These are phyloP conservation scores for Hemileccinum impolitum DNA, from an alignment of 768 basidiomycete species.

Conservation along the genomic window DNA sequence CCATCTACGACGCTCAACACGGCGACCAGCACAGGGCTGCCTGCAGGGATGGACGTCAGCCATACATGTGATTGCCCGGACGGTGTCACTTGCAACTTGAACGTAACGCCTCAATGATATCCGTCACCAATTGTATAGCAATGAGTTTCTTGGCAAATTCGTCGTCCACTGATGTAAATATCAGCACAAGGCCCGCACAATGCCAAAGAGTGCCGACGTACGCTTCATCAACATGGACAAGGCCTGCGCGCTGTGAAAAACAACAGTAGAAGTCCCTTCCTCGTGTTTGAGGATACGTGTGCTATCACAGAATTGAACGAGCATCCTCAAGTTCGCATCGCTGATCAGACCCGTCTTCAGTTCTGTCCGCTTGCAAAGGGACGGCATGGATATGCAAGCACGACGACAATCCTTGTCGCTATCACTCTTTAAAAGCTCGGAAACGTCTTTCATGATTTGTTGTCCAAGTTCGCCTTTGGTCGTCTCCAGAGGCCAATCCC, in stretches of 20 bases:
- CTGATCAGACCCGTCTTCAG: conserved; percentile 13
- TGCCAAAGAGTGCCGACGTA: conserved; percentile 2
- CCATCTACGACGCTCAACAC: conserved; percentile 18
- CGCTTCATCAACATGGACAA: conserved; percentile 24
- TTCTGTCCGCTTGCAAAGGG: conserved; percentile 22
- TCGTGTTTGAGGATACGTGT: conserved; percentile 2
- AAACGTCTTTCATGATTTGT: conserved; percentile 9
- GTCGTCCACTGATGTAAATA: conserved; percentile 10
- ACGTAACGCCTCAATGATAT: conserved; percentile 14
- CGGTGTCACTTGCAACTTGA: conserved; percentile 12
- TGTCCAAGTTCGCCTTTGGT: conserved; percentile 1
- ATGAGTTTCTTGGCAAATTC: conserved; percentile 14
- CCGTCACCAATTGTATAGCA: conserved; percentile 13
- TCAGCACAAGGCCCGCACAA: not conserved
- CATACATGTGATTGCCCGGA: not conserved
- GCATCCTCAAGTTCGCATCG: conserved; percentile 14
- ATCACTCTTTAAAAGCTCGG: conserved; percentile 11
- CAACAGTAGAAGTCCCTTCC: conserved; percentile 17
- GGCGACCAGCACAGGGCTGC: conserved; percentile 19
- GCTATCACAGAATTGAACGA: conserved; percentile 20
- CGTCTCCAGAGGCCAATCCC: conserved; percentile 15
- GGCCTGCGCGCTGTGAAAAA: conserved; percentile 26
- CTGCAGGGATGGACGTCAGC: conserved; percentile 12
- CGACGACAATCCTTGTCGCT: conserved; percentile 9
- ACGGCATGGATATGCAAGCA: conserved; percentile 27